Conservation (phyloP, 352 stramenopile species). For the Phytopythium boreale region DNA sequence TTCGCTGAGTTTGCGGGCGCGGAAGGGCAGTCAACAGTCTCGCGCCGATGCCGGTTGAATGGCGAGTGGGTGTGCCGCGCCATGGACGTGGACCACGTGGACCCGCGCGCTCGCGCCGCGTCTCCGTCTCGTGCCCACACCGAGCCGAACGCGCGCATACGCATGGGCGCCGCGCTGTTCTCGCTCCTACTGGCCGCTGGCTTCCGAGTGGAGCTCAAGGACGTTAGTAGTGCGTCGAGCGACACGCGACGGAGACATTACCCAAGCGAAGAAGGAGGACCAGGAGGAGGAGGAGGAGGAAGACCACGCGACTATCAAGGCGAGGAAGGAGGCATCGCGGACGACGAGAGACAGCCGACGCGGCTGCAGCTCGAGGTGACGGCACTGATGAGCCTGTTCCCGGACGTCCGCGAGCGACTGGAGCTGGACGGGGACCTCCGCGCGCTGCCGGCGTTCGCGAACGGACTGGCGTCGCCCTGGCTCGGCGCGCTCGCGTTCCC, state of each 20-base stretch:
- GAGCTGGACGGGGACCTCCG: constrained; percentile 9
- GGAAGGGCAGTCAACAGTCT: neutral
- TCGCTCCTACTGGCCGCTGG: constrained; percentile 3
- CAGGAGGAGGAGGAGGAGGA: neutral
- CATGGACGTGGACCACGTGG: constrained; percentile 3
- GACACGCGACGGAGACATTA: neutral
- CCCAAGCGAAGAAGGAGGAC: too few relatives aligned
- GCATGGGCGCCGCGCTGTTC: neutral
- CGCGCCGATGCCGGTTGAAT: constrained; percentile 2
- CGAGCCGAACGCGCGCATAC: neutral
- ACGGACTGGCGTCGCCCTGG: constrained; percentile 4
- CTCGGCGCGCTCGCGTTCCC: neutral
- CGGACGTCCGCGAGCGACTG: constrained; percentile 3
- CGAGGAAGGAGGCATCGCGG: neutral
- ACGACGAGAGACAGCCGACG: neutral
- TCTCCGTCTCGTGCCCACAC: neutral
- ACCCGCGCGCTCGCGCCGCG: neutral
- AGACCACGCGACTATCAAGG: neutral
- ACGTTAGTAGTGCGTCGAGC: neutral
- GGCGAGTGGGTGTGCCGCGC: constrained; percentile 15
- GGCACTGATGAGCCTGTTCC: constrained; percentile 11
- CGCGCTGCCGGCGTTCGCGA: neutral
- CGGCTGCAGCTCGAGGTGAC: neutral
- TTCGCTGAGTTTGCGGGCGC: neutral
- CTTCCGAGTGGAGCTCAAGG: constrained; percentile 1